A percentile compares a stretch with the other conserved stretches of the same genome.
phyloP scores from a whole-genome alignment of 2,329 filamentous ascomycete species.

The Dothideomycetes sp. region DNA sequence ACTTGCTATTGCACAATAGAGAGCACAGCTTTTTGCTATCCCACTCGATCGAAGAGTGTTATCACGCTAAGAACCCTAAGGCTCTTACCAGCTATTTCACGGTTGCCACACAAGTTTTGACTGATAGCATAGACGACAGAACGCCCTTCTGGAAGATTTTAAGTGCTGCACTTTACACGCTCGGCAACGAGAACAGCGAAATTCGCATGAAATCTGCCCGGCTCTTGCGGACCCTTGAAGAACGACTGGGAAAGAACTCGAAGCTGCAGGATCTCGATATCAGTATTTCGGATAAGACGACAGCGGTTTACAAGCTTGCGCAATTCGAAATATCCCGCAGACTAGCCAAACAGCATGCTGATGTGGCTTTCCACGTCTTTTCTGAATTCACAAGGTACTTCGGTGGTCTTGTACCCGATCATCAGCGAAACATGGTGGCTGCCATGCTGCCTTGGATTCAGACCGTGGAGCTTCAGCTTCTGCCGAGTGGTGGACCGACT shows the following conservation, averaged over 20 bases:
- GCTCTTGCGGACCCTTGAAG: slow-evolving; percentile 71
- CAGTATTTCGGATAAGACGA: slow-evolving; percentile 96
- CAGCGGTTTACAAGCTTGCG: slow-evolving; percentile 92
- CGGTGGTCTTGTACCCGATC: slow-evolving; percentile 70
- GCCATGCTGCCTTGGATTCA: slow-evolving; percentile 96
- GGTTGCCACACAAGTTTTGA: slow-evolving; percentile 79
- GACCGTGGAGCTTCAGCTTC: slow-evolving; percentile 81
- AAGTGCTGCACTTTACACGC: slow-evolving; percentile 78
- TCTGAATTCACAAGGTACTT: slow-evolving; percentile 94
- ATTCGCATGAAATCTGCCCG: slow-evolving; percentile 81
- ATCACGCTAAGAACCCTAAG: slow-evolving; percentile 69
- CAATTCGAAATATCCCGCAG: slow-evolving; percentile 95
- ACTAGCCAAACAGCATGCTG: slow-evolving; percentile 77
- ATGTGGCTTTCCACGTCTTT: slow-evolving; percentile 86
- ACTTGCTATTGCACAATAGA: slow-evolving; percentile 82
- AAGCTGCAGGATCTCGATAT: slow-evolving; percentile 97
- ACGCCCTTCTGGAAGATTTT: slow-evolving; percentile 86
- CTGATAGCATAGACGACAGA: slow-evolving; percentile 65
- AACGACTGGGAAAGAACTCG: slow-evolving; percentile 72
- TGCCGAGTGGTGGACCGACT: slow-evolving; percentile 83
- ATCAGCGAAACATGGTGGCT: slow-evolving; percentile 88
- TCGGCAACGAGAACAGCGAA: slow-evolving; percentile 84
- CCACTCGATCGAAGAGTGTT: slow-evolving; percentile 85
- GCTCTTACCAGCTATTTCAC: slow-evolving; percentile 92
- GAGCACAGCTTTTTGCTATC: slow-evolving; percentile 79